Percentiles rank a stretch among this genome's conserved stretches.
phyloP scores from a whole-genome alignment of 192 early-diverging fungal genomes.

The Linnemannia exigua region DNA sequence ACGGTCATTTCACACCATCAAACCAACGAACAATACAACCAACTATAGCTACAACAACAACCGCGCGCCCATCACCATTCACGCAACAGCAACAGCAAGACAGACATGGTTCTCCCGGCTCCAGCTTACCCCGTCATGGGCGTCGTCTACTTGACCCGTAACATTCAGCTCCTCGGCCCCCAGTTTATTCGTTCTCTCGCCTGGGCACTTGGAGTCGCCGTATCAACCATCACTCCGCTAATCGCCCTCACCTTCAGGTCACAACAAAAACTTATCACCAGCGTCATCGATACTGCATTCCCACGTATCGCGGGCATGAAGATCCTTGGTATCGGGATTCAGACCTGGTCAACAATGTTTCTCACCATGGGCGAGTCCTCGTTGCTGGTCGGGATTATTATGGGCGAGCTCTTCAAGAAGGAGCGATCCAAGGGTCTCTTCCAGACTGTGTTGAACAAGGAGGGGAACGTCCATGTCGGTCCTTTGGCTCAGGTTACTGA shows the following conservation, averaged over 20 bases:
- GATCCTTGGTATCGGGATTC: constrained; percentile 51
- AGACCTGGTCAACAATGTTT: constrained; percentile 58
- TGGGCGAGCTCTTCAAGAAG: constrained; percentile 58
- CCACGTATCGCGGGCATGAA: constrained; percentile 35
- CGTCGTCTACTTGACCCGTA: constrained; percentile 44
- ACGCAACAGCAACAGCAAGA: background rate
- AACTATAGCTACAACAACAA: background rate
- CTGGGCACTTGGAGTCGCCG: constrained; percentile 49
- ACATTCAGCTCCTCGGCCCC: constrained; percentile 42
- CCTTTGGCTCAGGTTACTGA: constrained; percentile 41
- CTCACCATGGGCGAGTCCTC: constrained; percentile 56
- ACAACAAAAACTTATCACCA: constrained; percentile 47
- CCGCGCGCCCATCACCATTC: background rate
- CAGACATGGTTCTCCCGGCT: constrained; percentile 42
- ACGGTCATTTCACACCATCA: background rate
- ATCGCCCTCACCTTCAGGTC: constrained; percentile 49
- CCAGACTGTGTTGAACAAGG: constrained; percentile 47
- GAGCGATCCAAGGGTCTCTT: constrained; percentile 48
- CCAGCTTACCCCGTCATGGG: constrained; percentile 54
- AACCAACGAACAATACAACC: background rate
- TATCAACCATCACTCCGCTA: constrained; percentile 51
- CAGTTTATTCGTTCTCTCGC: constrained; percentile 53
- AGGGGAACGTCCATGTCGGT: constrained; percentile 38
- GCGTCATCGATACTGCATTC: constrained; percentile 43
- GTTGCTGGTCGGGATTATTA: constrained; percentile 41